Base-by-base conservation (phyloP, 2,329 filamentous ascomycete genomes). In the Diaporthe longicolla region DNA sequence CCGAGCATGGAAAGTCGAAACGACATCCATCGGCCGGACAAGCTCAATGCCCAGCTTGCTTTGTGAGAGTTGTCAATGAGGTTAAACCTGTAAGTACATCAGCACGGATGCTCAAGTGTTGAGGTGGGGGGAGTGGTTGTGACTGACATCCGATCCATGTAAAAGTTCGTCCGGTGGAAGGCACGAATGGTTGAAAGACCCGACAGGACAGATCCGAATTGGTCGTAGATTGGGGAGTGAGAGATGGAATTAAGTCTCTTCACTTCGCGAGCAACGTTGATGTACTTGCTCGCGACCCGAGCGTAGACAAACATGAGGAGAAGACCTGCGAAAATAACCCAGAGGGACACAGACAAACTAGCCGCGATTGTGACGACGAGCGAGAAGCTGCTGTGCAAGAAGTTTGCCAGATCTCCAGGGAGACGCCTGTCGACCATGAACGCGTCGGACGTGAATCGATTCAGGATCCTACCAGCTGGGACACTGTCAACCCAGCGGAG, bases 221-320 rank as follows among this genome's bases (percentile, higher is more conserved):
- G 82, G 74, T 85, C 84, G 73, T 83, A 86, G 43, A 86, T 81
- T 1, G 84, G 84, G 4, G 81, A 83, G 75, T 84, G 81, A 0
- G 84, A 82, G 29, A 82, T 79, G n/a, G 82, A 83, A 73, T 85
- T 84, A 50, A 86, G 81, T 1, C 84, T 80, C 76, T 85, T 86
- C 19, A 82, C 80, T 58, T 84, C 82, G 43, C 84, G 82, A 1
- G 83, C 83, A 11, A 80, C 82, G 9, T 77, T 76, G 61, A 86
- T 81, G 75, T 84, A 86, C 55, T 80, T 79, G 32, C 75, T 77
- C 6, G 83, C 81, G 58, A 84, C 80, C 15, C 79, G 76, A 11
- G 78, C 75, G 71, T 83, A 85, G 17, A 85, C 74, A 4, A 77
- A 63, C 29, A 84, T 77, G 45, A 85, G 79, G 19, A 81, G 72